Conservation (phyloP, 495 filamentous ascomycete species). For the Extremus antarcticus region DNA sequence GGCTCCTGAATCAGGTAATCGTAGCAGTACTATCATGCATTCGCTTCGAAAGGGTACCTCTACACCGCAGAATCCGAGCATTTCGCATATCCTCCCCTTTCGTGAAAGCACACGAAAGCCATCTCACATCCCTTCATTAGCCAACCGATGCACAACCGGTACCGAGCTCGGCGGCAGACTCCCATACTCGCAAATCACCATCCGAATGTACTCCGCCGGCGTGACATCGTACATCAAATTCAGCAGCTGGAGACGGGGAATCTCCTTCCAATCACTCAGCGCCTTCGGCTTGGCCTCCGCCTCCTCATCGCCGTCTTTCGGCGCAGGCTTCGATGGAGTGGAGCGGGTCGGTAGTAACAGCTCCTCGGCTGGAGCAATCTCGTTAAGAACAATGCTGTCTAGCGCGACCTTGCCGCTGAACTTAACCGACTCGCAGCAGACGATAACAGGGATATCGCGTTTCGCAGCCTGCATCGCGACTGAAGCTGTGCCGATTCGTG, state of each 20-base stretch:
- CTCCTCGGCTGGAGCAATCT: conserved; percentile 64
- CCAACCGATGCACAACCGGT: conserved; percentile 44
- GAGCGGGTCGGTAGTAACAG: conserved; percentile 32
- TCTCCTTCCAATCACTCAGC: conserved; percentile 49
- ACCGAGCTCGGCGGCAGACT: conserved; percentile 79
- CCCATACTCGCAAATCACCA: conserved; percentile 87
- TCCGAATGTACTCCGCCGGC: conserved; percentile 74
- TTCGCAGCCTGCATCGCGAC: conserved; percentile 80
- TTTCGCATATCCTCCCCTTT: too few species aligned
- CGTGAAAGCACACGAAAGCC: neutral
- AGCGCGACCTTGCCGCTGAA: conserved; percentile 84
- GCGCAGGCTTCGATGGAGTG: conserved; percentile 18
- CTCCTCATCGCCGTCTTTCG: conserved; percentile 22
- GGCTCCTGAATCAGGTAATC: too few species aligned
- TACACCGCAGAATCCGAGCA: too few species aligned
- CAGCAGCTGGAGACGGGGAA: conserved; percentile 56
- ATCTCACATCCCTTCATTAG: conserved; percentile 17
- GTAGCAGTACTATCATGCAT: neutral
- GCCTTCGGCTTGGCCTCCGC: conserved; percentile 13
- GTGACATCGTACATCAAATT: conserved; percentile 92
- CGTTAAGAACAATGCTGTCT: conserved; percentile 86
- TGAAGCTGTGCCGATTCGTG: conserved; percentile 73
- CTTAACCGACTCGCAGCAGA: conserved; percentile 90
- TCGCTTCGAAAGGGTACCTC: too few species aligned
- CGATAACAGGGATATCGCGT: conserved; percentile 65